Percentiles rank a stretch among this genome's conserved stretches.
Evolutionary conservation across 106 monocot species (phyloP).

Genomic region (Triglochin maritima): DNA sequence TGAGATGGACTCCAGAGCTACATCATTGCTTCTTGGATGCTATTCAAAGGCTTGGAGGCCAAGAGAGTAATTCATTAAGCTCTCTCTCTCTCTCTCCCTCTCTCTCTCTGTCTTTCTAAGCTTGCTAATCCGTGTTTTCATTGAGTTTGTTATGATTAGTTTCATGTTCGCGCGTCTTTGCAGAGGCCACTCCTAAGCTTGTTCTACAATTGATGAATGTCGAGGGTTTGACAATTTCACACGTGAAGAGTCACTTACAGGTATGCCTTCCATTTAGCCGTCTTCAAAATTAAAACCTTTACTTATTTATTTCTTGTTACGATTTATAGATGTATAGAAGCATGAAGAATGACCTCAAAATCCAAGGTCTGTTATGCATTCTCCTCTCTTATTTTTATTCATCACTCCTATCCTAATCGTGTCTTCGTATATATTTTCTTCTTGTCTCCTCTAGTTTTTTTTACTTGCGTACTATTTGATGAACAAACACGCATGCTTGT

Average conservation of each 20-base stretch:
- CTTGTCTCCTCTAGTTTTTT: not conserved
- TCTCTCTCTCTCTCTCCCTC: not conserved
- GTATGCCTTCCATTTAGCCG: conserved; percentile 13
- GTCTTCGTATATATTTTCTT: not conserved
- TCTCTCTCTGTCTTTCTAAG: not conserved
- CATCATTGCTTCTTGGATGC: conserved; percentile 73
- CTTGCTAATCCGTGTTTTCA: not conserved
- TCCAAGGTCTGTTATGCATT: conserved; percentile 30
- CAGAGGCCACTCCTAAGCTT: conserved; percentile 87
- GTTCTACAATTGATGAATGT: conserved; percentile 89
- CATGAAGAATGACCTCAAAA: conserved; percentile 71
- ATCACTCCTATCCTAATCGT: not conserved
- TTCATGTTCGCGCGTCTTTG: not conserved
- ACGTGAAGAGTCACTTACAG: conserved; percentile 97
- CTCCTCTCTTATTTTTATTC: not conserved
- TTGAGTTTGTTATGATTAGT: not conserved
- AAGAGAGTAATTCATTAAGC: conserved; percentile 35
- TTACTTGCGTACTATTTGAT: too few relatives aligned
- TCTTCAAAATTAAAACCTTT: not conserved
- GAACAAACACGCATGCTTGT: too few relatives aligned
- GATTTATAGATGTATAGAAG: conserved; percentile 79
- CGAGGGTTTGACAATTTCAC: conserved; percentile 74
- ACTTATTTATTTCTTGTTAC: not conserved
- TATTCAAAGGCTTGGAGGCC: conserved; percentile 59
- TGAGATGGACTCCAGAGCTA: conserved; percentile 92